Evolutionary conservation across 2,329 filamentous ascomycete species (phyloP).

Genomic region (Microthyrium microscopicum): DNA sequence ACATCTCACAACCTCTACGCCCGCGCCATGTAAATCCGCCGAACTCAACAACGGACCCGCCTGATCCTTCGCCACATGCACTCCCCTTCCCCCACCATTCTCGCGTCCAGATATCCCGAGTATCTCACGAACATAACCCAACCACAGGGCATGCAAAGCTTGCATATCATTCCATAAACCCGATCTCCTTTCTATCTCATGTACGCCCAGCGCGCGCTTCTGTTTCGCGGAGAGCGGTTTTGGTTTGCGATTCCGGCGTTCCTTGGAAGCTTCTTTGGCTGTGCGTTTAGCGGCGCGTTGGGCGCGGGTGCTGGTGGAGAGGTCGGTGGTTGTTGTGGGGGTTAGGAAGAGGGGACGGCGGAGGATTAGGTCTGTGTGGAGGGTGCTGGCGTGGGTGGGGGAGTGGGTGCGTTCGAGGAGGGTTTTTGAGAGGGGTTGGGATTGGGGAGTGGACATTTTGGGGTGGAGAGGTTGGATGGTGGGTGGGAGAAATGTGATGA

Average conservation of each 20-base stretch:
- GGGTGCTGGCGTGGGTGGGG: neutral
- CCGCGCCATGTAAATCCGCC: conserved; percentile 82
- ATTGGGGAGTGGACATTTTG: too few relatives aligned
- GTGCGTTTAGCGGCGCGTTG: conserved; percentile 32
- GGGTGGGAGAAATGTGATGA: neutral
- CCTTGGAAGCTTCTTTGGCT: conserved; percentile 21
- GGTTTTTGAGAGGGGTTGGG: neutral
- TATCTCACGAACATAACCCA: conserved; percentile 69
- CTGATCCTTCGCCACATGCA: conserved; percentile 10
- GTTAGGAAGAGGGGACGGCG: conserved; percentile 7
- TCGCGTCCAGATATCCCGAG: too few relatives aligned
- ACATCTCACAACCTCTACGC: conserved; percentile 68
- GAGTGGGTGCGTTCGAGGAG: neutral
- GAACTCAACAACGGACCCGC: conserved; percentile 59
- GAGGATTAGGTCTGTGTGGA: conserved; percentile 1
- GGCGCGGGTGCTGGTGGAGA: conserved; percentile 33
- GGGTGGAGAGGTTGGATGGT: neutral
- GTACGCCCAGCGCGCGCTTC: conserved; percentile 55
- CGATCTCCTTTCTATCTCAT: conserved; percentile 54
- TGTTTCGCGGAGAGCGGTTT: conserved; percentile 63
- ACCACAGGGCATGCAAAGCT: conserved; percentile 64
- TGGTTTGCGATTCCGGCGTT: conserved; percentile 29
- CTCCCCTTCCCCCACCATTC: conserved; percentile 22
- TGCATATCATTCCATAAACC: conserved; percentile 61
- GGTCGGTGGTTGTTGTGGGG: conserved; percentile 29